Conservation (phyloP, 495 filamentous ascomycete genomes). For the Bryoglossum gracile region DNA sequence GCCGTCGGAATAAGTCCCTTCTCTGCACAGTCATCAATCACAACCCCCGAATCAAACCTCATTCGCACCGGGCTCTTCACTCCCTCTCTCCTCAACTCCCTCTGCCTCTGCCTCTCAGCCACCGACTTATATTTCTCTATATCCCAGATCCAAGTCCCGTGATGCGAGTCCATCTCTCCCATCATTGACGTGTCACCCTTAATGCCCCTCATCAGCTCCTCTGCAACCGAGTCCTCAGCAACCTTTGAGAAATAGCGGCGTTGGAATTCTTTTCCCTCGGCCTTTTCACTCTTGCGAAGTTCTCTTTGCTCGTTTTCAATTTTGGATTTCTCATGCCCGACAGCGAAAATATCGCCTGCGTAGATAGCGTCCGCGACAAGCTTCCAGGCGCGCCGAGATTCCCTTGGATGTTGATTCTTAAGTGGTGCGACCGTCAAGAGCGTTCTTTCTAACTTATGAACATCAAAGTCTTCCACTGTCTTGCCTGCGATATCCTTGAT, state of each 20-base stretch:
- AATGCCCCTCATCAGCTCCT: conserved; percentile 11
- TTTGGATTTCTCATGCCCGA: conserved; percentile 69
- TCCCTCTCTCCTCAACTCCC: conserved; percentile 14
- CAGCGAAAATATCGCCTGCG: conserved; percentile 75
- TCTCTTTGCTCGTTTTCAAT: conserved; percentile 90
- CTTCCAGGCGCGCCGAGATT: conserved; percentile 82
- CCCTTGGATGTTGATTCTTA: conserved; percentile 78
- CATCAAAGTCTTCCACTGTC: conserved; percentile 60
- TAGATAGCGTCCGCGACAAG: conserved; percentile 75
- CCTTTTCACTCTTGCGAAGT: conserved; percentile 71
- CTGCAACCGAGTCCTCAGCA: conserved; percentile 16
- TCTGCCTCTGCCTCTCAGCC: conserved; percentile 6
- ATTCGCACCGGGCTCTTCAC: conserved; percentile 26
- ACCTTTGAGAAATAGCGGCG: conserved; percentile 67
- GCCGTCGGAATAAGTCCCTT: too few relatives aligned
- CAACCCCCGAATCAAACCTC: conserved; percentile 30
- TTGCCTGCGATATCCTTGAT: conserved; percentile 66
- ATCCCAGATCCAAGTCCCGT: conserved; percentile 33
- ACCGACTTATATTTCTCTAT: conserved; percentile 27
- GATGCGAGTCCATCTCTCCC: conserved; percentile 13
- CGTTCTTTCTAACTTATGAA: conserved; percentile 51
- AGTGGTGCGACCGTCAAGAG: conserved; percentile 65
- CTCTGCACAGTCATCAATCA: too few relatives aligned
- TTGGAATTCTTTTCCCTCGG: conserved; percentile 73
- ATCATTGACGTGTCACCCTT: conserved; percentile 5